A percentile compares a stretch with the other conserved stretches of the same genome.
phyloP scores from a whole-genome alignment of 2,329 filamentous ascomycete genomes.

The Magnaporthiopsis poae region DNA sequence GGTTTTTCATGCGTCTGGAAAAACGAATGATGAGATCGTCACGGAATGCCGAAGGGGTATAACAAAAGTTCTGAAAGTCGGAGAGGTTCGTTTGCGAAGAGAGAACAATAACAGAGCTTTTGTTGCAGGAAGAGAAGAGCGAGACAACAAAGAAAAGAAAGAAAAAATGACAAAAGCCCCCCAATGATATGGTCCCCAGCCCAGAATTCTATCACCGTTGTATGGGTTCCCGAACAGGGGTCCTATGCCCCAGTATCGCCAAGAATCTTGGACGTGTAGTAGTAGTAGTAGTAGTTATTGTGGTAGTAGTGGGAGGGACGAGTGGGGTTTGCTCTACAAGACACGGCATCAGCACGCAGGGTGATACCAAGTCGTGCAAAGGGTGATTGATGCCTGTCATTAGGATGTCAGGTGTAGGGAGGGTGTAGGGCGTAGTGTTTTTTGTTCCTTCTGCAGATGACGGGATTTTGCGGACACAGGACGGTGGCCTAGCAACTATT shows the following conservation, averaged over 20 bases:
- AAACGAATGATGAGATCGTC: conserved; percentile 5
- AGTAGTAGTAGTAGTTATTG: neutral
- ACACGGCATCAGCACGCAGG: neutral
- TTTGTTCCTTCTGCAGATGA: neutral
- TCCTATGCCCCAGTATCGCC: neutral
- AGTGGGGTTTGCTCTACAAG: neutral
- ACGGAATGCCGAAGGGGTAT: conserved; percentile 5
- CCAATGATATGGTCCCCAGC: neutral
- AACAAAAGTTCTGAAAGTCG: conserved; percentile 2
- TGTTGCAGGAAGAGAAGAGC: neutral
- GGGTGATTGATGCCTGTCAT: neutral
- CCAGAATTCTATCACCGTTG: neutral
- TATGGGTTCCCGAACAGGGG: too few relatives aligned
- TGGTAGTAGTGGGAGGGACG: neutral
- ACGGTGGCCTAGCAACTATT: neutral
- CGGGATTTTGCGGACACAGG: neutral
- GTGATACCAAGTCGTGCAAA: neutral
- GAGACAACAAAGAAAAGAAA: neutral
- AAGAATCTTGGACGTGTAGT: neutral
- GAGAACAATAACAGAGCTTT: conserved; percentile 10
- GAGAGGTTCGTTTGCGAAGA: neutral
- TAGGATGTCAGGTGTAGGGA: neutral
- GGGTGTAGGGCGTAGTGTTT: too few relatives aligned
- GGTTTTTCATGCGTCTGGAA: conserved; percentile 6
- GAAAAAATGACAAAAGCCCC: conserved; percentile 4